Conservation (phyloP, 208 protist species). For the Trypanosoma brucei region DNA sequence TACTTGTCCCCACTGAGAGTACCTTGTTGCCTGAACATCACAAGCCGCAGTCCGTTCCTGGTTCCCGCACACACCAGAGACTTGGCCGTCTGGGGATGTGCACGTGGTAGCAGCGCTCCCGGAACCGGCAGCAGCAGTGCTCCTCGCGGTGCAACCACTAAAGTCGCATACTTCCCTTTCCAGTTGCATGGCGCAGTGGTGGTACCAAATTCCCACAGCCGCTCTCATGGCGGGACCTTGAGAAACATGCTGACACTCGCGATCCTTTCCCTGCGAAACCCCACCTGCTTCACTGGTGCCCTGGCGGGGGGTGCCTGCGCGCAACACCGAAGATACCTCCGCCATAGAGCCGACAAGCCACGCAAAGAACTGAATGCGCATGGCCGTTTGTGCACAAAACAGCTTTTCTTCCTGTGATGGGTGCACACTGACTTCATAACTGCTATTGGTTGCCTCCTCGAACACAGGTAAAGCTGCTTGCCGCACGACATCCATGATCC, state of each 20-base stretch:
- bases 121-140: too few relatives aligned
- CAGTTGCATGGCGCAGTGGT: conserved; percentile 16
- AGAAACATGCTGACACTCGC: neutral
- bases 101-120: too few relatives aligned
- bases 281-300: neutral
- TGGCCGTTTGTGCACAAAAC: conserved; percentile 6
- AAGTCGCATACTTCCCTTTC: neutral
- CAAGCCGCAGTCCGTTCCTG: too few relatives aligned
- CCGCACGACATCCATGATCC: conserved; percentile 13
- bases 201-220: conserved; percentile 23
- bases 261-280: neutral
- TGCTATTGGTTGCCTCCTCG: neutral
- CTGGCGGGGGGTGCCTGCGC: neutral
- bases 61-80: too few relatives aligned
- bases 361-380: conserved; percentile 24
- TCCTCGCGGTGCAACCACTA: neutral
- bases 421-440: neutral
- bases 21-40: neutral
- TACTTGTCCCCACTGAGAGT: neutral
- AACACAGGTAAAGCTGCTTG: neutral
- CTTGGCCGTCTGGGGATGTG: too few relatives aligned
- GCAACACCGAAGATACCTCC: conserved; percentile 15
- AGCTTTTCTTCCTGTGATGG: neutral
- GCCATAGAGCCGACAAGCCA: conserved; percentile 29
- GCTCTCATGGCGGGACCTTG: neutral